Percentiles rank a stretch among this genome's conserved stretches.
Conservation (phyloP, 768 basidiomycete species). For the Tylopilus cervinicoccineus region DNA sequence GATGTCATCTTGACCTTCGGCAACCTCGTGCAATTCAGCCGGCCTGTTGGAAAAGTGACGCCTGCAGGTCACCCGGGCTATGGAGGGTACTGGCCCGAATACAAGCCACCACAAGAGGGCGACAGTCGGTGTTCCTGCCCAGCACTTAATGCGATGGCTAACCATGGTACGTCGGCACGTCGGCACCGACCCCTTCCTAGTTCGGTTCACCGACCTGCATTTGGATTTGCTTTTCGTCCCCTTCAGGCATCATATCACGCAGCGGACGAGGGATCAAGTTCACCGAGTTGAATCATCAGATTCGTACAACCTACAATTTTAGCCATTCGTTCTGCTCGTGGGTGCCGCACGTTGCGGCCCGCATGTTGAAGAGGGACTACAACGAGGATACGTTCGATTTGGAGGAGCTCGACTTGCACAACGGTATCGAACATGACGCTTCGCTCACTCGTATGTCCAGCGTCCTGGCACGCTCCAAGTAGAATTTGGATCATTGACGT, state of each 20-base stretch:
- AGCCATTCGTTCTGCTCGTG: constrained; percentile 62
- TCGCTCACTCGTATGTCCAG: constrained; percentile 32
- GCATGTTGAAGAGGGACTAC: constrained; percentile 55
- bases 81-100: constrained; percentile 72
- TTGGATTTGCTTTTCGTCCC: no score
- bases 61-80: constrained; percentile 52
- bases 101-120: constrained; percentile 48
- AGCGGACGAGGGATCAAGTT: constrained; percentile 73
- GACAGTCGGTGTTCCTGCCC: constrained; percentile 76
- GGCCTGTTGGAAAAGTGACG: constrained; percentile 48
- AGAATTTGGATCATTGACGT: background rate
- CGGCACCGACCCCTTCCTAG: no score
- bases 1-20: constrained; percentile 18
- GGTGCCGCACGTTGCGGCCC: constrained; percentile 58
- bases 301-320: constrained; percentile 67
- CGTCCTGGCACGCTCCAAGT: background rate
- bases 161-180: constrained; percentile 59
- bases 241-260: constrained; percentile 43
- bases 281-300: constrained; percentile 35
- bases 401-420: constrained; percentile 65
- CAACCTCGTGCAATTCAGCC: constrained; percentile 19
- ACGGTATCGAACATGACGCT: constrained; percentile 43
- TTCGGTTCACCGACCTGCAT: background rate
- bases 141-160: constrained; percentile 76
- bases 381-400: constrained; percentile 57